These are phyloP conservation scores for Saturnispora saitoi DNA, from an alignment of 805 yeast species.

Conservation along the genomic window DNA sequence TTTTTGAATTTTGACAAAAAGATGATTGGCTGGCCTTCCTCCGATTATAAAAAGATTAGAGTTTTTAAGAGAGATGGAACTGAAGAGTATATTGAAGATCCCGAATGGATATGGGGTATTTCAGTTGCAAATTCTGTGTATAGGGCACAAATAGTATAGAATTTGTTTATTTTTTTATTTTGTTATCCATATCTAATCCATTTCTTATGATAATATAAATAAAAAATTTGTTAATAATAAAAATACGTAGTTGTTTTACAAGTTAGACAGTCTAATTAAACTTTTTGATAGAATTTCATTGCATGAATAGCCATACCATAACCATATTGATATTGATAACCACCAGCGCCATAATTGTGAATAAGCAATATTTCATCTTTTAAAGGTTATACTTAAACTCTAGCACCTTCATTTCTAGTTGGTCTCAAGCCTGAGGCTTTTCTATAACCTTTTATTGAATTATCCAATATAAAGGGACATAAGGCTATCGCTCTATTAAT, in stretches of 20 bases:
- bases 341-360: slow-evolving; percentile 67
- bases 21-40: slow-evolving; percentile 26
- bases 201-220: too few relatives aligned
- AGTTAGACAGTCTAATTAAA: not conserved
- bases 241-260: not conserved
- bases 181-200: too few relatives aligned
- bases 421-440: slow-evolving; percentile 72
- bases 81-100: slow-evolving; percentile 23
- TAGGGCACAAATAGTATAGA: slow-evolving; percentile 12
- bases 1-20: slow-evolving; percentile 23
- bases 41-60: slow-evolving; percentile 21
- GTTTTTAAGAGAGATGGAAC: slow-evolving; percentile 27
- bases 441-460: slow-evolving; percentile 42
- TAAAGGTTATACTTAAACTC: slow-evolving; percentile 49
- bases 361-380: slow-evolving; percentile 36
- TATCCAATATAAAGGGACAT: slow-evolving; percentile 39
- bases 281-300: slow-evolving; percentile 24
- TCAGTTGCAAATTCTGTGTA: slow-evolving; percentile 27
- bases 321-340: slow-evolving; percentile 60
- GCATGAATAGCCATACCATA: slow-evolving; percentile 47
- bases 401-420: slow-evolving; percentile 61
- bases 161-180: too few relatives aligned
- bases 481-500: slow-evolving; percentile 45
- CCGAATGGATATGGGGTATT: slow-evolving; percentile 31
- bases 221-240: too few relatives aligned